Evolutionary conservation across 495 filamentous ascomycete genomes (phyloP).

Genomic region (Pseudomonodictys pantanalensis): DNA sequence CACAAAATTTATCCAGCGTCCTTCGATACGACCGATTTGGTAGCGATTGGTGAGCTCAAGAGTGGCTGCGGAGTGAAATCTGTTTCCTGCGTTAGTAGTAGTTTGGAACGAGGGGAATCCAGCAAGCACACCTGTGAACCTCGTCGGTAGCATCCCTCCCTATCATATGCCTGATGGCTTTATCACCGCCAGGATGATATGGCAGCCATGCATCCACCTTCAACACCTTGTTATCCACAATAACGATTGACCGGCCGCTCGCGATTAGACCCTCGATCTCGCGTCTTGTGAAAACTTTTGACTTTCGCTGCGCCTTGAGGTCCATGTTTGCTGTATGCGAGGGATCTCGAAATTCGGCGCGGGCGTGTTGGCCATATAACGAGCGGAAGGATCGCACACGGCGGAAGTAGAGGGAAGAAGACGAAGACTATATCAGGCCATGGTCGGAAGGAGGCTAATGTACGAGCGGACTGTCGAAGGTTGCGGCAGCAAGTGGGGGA

Average conservation of each 20-base stretch:
- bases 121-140: constrained; percentile 72
- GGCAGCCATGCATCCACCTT: constrained; percentile 84
- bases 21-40: constrained; percentile 79
- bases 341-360: too few relatives aligned
- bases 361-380: too few relatives aligned
- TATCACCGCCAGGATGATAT: constrained; percentile 91
- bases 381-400: too few relatives aligned
- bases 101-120: background rate
- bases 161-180: constrained; percentile 91
- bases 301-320: constrained; percentile 8
- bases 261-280: constrained; percentile 87
- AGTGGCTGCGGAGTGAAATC: constrained; percentile 80
- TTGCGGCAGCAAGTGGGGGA: background rate
- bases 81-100: constrained; percentile 38
- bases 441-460: background rate
- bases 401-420: background rate
- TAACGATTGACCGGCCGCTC: constrained; percentile 75
- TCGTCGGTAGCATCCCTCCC: constrained; percentile 96
- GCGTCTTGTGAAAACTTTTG: constrained; percentile 50
- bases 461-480: too few relatives aligned
- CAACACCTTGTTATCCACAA: constrained; percentile 75
- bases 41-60: constrained; percentile 73
- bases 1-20: constrained; percentile 81
- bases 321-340: constrained; percentile 9
- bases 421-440: background rate